Evolutionary conservation across 1,284 basidiomycete species (phyloP), one percentile per base, ranked within the genome.

Genomic region (Ceratobasidium sp.): DNA sequence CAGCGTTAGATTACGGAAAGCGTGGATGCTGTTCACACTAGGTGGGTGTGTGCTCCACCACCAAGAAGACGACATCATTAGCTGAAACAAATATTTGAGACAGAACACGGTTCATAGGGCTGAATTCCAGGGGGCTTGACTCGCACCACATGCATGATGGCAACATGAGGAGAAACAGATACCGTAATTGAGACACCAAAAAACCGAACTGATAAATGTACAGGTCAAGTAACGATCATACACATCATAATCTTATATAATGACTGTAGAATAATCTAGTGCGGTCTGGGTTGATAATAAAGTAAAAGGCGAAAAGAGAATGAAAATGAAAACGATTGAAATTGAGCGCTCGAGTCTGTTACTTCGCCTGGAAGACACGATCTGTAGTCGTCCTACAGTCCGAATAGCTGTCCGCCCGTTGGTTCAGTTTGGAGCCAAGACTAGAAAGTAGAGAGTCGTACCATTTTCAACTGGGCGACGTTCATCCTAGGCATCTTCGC

Each of bases 401-500:
- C 51, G 24, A 53, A 53, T 7, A 53, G 24, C 51, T 53, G 24
- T 8, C 5, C 5, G 16, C 8, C 5, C 29, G 24, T 6, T 5
- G 6, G 6, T 27, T 53, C 6, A 8, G 29, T 7, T 43, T 14
- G 41, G 7, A 14, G 51, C 16, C n/a, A 5, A 27, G 16, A 27
- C 5, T 24, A 53, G 4, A n/a, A 53, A 9, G 29, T 9, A 7
- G 29, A 27, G 8, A 22, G 4, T 29, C 66, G 6, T 19, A 69
- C 66, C 66, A 54, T 69, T 37, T 69, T 69, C 53, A 69, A 22
- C 31, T 69, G 66, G 43, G 51, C 66, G 3, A 69, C 66, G 39
- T 69, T 69, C 66, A 69, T 69, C 24, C 53, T n/a, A 24, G 66
- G 54, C 66, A 76, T 74, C 49, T 59, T 69, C 31, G 73, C 59